phyloP scores from a whole-genome alignment of 345 rosid species.

The Populus alba region DNA sequence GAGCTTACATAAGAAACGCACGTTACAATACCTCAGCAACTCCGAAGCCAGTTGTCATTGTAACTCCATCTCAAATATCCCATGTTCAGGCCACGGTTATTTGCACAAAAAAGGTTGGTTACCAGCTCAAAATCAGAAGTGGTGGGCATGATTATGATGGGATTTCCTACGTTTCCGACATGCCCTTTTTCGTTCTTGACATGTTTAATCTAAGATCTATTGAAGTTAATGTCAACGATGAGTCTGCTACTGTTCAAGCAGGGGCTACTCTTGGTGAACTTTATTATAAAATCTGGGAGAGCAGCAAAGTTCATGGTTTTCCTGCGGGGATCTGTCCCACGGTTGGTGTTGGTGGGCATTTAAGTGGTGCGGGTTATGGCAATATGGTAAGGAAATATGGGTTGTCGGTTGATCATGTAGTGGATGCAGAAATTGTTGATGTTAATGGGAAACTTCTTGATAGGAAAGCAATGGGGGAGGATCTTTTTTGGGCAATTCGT shows the following conservation, averaged over 20 bases:
- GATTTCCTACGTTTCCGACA: constrained; percentile 46
- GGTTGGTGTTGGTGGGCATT: constrained; percentile 66
- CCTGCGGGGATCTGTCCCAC: constrained; percentile 68
- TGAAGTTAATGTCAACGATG: constrained; percentile 17
- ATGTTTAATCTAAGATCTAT: constrained; percentile 45
- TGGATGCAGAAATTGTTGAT: constrained; percentile 61
- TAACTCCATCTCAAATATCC: constrained; percentile 48
- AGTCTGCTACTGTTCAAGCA: constrained; percentile 51
- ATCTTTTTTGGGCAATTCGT: constrained; percentile 57
- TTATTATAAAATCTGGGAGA: constrained; percentile 43
- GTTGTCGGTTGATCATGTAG: constrained; percentile 42
- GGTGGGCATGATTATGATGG: constrained; percentile 68
- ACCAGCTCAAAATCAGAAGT: constrained; percentile 47
- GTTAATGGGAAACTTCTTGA: constrained; percentile 44
- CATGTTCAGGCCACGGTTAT: constrained; percentile 55
- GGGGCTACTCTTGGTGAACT: constrained; percentile 60
- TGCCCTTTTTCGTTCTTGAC: constrained; percentile 56
- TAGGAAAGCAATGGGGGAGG: constrained; percentile 53
- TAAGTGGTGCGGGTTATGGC: constrained; percentile 67
- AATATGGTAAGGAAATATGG: constrained; percentile 54
- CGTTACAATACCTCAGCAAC: constrained; percentile 50
- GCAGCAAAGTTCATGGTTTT: constrained; percentile 41
- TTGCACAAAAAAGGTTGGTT: constrained; percentile 46
- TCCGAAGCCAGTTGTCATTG: constrained; percentile 43
- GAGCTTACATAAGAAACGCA: constrained; percentile 54